A percentile compares a stretch with the other conserved stretches of the same genome.
These are phyloP conservation scores for Auriscalpium microsporum DNA, from an alignment of 768 basidiomycete species.

Conservation along the genomic window DNA sequence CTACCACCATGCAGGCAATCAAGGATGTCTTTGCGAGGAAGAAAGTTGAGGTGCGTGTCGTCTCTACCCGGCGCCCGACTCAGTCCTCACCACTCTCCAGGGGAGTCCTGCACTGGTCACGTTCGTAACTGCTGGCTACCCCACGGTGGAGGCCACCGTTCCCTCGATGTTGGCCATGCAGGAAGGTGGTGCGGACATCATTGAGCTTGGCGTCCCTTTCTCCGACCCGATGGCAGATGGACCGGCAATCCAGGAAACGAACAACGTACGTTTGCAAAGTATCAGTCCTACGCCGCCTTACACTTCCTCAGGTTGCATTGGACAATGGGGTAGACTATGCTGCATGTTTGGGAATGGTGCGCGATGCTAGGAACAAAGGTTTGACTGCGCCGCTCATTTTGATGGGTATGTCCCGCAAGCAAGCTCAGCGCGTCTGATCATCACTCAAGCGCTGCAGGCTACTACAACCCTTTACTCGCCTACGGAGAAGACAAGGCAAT, in stretches of 20 bases:
- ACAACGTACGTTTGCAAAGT: conserved; percentile 56
- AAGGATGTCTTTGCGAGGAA: conserved; percentile 64
- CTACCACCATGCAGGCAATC: conserved; percentile 54
- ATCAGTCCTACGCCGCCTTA: background rate
- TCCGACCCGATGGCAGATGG: conserved; percentile 97
- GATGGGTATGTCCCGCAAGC: conserved; percentile 57
- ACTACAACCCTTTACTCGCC: conserved; percentile 93
- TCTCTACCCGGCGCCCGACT: background rate
- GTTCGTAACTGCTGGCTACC: conserved; percentile 94
- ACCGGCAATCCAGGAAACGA: conserved; percentile 85
- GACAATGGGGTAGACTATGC: conserved; percentile 72
- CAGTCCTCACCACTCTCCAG: conserved; percentile 25
- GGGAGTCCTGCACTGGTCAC: conserved; percentile 62
- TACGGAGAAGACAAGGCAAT: conserved; percentile 95
- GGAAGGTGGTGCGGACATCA: conserved; percentile 86
- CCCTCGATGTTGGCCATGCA: conserved; percentile 88
- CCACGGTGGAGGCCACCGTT: conserved; percentile 69
- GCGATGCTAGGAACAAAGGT: conserved; percentile 73
- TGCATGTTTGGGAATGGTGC: conserved; percentile 64
- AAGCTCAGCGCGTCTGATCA: background rate
- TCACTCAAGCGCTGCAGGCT: conserved; percentile 45
- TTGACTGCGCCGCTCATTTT: conserved; percentile 82
- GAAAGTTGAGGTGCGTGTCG: conserved; percentile 39
- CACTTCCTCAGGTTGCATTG: conserved; percentile 60
- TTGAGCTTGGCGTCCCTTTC: conserved; percentile 93